Evolutionary conservation across 2,329 filamentous ascomycete genomes (phyloP), one percentile per base, ranked within the genome.

Genomic region (Fusarium oxysporum): DNA sequence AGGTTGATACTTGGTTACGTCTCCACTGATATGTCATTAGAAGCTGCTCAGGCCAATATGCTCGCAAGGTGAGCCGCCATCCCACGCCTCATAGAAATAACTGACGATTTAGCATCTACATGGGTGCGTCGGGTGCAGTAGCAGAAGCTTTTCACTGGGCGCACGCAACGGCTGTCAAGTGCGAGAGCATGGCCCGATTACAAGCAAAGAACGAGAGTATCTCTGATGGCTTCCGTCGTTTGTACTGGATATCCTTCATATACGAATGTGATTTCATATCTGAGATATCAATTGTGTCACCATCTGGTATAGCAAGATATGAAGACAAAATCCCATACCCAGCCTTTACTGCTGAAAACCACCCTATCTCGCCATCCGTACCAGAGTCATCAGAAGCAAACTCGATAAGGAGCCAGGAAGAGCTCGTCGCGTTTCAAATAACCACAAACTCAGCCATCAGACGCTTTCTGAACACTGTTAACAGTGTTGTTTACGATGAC

Each of bases 211-310:
- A 2, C 0, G 50, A 60, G 10, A 23, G 4, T 17, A 17, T 66
- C 67, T 37, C 76, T 1, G 78, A 80, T 28, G 54, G 71, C 0
- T 79, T 80, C 38, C 54, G 76, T 1, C 72, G 78, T 4, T 30
- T 80, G 5, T 80, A 76, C 32, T 80, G 79, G 79, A 68, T 80
- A 7, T 74, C 76, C 1, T 79, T 78, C 13, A 79, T 80, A 6
- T 77, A 75, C 43, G 79, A 80, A 33, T 78, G 79, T 1, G 79
- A 80, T 35, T 80, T 79, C 33, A 72, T 77, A 12, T 80, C 79
- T 0, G 79, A 80, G 53, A 71, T 80, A 23, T 79, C 78, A 0
- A 65, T 78, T 3, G 71, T 65, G 0, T 69, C 78, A 0, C 79
- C 79, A 0, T 80, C 79, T 12, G 79, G 79, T 6, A 79, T 80